Base-by-base conservation (phyloP, 1,284 basidiomycete species). In the Exsudoporus floridanus region DNA sequence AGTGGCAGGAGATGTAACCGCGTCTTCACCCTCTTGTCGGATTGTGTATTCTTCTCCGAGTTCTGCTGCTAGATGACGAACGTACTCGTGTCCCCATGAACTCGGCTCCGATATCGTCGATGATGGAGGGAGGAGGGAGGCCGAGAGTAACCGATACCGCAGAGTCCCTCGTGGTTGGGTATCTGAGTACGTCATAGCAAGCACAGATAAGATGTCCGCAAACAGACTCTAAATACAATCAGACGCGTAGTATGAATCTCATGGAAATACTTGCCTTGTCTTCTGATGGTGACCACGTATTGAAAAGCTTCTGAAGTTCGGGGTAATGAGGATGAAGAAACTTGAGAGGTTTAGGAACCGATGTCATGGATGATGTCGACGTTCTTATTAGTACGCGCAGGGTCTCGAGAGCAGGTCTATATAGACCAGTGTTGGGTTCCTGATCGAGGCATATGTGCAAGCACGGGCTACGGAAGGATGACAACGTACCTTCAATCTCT, bases 131-230 rank as follows among this genome's bases (percentile, higher is more conserved):
- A 80, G 79, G 46, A 90, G 77, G 19, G 88, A 84, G n/a, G 83
- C 81, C 8, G 93, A 90, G 46, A 92, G 79, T 33, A 98, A 80
- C 50, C 94, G 89, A 74, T 95, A 98, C 61, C 86, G 85, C 27
- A 99, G 86, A 2, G 97, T 99, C 52, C 97, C 97, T 49, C 95
- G 83, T 12, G 93, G 85, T 82, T 94, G 76, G 16, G 93, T 97
- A 74, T 99, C 96, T 7, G 95, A 98, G 72, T 99, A 99, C 18
- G 97, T 99, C 97, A 99, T 99, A n/a, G 96, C 97, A 45, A 99
- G 86, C 4, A 99, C 97, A 25, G 96, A 98, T 30, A 99, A 82
- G 57, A 99, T 98, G 61, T 98, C 96, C n/a, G 95, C 94, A 65
- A 99, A 95, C 31, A 98, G 83, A 59, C 90, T 88, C 90, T 96